Evolutionary conservation across 495 filamentous ascomycete species (phyloP), one percentile per base, ranked within the genome.

Genomic region (Talaromyces thailandensis): DNA sequence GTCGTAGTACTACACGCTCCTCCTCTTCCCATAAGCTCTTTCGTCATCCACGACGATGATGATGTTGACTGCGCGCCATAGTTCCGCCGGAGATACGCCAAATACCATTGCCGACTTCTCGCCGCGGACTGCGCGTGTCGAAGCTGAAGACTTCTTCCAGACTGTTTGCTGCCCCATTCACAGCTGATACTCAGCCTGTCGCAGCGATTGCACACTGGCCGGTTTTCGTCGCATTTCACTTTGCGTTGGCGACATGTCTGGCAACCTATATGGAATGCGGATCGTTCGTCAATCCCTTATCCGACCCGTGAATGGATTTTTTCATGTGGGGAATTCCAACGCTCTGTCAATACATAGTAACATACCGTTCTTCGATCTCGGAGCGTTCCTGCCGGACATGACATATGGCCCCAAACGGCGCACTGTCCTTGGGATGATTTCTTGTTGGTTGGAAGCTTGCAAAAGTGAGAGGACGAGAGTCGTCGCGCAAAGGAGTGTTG

Each of bases 191-290:
- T 58, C 56, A 58, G 23, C 2, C 56, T 9, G 11, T 58, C 43
- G 63, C 81, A 84, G 35, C 78, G 76, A 26, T 69, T 69, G 64
- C 81, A 84, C 5, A 79, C 62, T 2, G 81, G 81, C 50, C 73
- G 78, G 64, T 73, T 71, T 69, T 84, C 81, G 58, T 81, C 81
- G 64, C 81, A 84, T 68, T 82, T 81, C 12, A 84, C 77, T 63
- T 84, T 84, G 37, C 81, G 76, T 63, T 80, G 79, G 52, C 80
- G 79, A 67, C 81, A 84, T 48, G 81, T 82, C 67, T 75, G 79
- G 70, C 80, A 78, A 64, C 76, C 74, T 78, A 58, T 29, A 14
- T 26, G 35, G 45, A 12, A n/a, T 23, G 43, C 60, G 2, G 5
- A 29, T 40, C 35, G 58, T 25, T 48, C 40, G 52, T 61, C 14